These are phyloP conservation scores for Tausonia pullulans DNA, from an alignment of 1,284 basidiomycete species.

Conservation along the genomic window DNA sequence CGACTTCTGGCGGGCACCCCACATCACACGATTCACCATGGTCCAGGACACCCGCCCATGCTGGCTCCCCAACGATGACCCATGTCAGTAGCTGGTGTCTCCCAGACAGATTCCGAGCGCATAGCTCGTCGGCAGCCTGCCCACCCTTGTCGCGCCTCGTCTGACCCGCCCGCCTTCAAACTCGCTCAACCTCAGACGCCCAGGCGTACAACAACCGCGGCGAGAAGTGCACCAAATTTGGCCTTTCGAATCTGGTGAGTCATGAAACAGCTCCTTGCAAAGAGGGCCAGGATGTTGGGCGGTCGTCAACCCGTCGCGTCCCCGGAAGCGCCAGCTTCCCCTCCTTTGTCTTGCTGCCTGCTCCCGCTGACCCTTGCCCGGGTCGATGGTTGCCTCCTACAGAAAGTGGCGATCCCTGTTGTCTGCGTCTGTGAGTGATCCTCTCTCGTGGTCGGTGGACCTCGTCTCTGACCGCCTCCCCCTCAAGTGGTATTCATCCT, in stretches of 20 bases:
- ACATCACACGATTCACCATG: too few relatives aligned
- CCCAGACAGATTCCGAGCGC: too few relatives aligned
- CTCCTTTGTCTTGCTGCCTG: background rate
- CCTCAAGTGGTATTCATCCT: conserved; percentile 1
- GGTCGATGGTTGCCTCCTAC: background rate
- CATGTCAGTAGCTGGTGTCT: too few relatives aligned
- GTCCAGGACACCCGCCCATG: too few relatives aligned
- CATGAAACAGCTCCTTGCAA: too few relatives aligned
- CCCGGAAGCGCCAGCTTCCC: background rate
- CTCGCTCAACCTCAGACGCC: background rate
- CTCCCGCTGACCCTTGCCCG: background rate
- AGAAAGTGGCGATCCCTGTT: too few relatives aligned
- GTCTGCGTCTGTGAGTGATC: background rate
- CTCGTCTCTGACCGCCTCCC: background rate
- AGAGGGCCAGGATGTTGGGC: background rate
- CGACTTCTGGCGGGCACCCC: too few relatives aligned
- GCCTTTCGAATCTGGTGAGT: background rate
- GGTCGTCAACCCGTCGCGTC: background rate
- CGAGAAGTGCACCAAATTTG: background rate
- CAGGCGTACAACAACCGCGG: conserved; percentile 4
- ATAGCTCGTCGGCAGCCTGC: too few relatives aligned
- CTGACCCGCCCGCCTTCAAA: too few relatives aligned
- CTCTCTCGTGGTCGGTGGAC: background rate
- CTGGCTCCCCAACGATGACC: too few relatives aligned
- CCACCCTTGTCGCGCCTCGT: too few relatives aligned